Conservation (phyloP, 768 basidiomycete genomes). For the Candolleomyces eurysporus region DNA sequence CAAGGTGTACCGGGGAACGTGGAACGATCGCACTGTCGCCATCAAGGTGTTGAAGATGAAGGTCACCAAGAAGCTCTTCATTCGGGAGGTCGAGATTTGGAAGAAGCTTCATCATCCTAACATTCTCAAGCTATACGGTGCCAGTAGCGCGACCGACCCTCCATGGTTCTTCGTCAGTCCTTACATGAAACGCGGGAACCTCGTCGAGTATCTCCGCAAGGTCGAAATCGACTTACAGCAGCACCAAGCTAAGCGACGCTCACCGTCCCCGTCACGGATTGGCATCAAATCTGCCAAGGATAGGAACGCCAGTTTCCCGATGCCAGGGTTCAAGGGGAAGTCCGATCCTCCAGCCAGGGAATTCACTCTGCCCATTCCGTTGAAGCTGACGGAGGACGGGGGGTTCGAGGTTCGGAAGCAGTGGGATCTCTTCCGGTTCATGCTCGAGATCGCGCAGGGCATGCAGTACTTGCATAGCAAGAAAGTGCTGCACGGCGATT, state of each 20-base stretch:
- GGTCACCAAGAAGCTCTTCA: conserved; percentile 62
- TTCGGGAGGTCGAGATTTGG: conserved; percentile 73
- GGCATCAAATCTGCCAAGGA: neutral
- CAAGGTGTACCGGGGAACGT: conserved; percentile 73
- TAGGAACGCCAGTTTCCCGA: neutral
- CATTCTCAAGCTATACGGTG: conserved; percentile 74
- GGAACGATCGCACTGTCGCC: conserved; percentile 64
- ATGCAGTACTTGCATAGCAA: conserved; percentile 77
- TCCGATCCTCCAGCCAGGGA: neutral
- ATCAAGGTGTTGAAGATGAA: conserved; percentile 69
- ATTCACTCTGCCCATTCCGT: neutral
- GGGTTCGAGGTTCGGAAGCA: conserved; percentile 21
- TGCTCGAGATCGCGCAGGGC: conserved; percentile 74
- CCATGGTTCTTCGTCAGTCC: conserved; percentile 83
- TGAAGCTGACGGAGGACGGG: neutral
- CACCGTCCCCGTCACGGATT: neutral
- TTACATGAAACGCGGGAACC: conserved; percentile 63
- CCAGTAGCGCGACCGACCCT: conserved; percentile 66
- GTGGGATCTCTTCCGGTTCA: conserved; percentile 53
- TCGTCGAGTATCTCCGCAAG: conserved; percentile 56
- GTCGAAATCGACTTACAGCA: conserved; percentile 21
- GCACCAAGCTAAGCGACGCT: neutral
- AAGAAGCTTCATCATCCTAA: conserved; percentile 63
- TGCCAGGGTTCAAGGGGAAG: neutral
- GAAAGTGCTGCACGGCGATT: conserved; percentile 74